A percentile compares a stretch with the other conserved stretches of the same genome.
These are phyloP conservation scores for Penicillium lagena DNA, from an alignment of 495 filamentous ascomycete species.

Conservation along the genomic window DNA sequence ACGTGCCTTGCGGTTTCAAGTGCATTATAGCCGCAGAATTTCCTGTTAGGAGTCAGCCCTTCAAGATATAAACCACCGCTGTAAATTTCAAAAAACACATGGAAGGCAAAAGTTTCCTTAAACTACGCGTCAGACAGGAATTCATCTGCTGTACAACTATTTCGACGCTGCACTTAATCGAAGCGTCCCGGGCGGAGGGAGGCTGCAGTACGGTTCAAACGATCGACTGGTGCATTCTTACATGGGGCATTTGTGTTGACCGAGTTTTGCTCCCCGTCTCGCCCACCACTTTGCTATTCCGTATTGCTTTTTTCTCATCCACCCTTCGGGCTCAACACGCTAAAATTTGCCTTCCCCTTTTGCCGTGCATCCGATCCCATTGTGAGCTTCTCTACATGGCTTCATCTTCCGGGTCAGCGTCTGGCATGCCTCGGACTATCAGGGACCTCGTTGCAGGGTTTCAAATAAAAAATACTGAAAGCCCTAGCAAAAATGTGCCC, in stretches of 20 bases:
- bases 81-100: background rate
- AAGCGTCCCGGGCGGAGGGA: background rate
- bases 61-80: background rate
- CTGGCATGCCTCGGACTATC: background rate
- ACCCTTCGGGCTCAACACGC: background rate
- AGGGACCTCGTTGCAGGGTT: background rate
- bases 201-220: background rate
- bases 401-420: background rate
- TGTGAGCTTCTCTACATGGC: background rate
- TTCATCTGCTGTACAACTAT: background rate
- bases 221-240: background rate
- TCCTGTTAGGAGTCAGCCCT: no score
- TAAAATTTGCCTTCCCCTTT: background rate
- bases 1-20: background rate
- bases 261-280: background rate
- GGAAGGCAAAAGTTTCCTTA: background rate
- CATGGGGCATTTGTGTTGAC: background rate
- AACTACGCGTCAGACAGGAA: background rate
- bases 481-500: background rate
- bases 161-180: background rate
- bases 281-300: no score
- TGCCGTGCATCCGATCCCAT: background rate
- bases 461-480: background rate
- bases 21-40: background rate
- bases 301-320: no score